These are phyloP conservation scores for Pythium biforme DNA, from an alignment of 352 stramenopile genomes.

Conservation along the genomic window DNA sequence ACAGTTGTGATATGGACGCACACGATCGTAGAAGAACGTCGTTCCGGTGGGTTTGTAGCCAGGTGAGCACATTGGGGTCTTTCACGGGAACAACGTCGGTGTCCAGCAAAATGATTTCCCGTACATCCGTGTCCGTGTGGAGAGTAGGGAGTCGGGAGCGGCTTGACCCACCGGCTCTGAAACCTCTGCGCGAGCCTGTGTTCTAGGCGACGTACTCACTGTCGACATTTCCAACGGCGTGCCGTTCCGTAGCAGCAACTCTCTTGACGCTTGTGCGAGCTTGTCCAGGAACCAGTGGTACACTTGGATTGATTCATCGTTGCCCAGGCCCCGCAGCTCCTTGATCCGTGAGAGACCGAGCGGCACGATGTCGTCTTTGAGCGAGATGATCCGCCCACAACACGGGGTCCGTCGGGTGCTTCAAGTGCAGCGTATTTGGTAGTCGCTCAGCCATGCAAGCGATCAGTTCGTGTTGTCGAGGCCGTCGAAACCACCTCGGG, in stretches of 20 bases:
- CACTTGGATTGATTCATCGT: slow-evolving; percentile 40
- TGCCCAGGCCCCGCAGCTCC: slow-evolving; percentile 44
- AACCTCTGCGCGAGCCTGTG: slow-evolving; percentile 31
- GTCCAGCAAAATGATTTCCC: slow-evolving; percentile 51
- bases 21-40: slow-evolving; percentile 64
- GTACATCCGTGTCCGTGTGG: slow-evolving; percentile 47
- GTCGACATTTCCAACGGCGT: slow-evolving; percentile 57
- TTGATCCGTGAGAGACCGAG: slow-evolving; percentile 61
- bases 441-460: no score
- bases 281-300: slow-evolving; percentile 46
- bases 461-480: no score
- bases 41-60: slow-evolving; percentile 47
- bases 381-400: slow-evolving; percentile 42
- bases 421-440: slow-evolving; percentile 5
- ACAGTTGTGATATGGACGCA: slow-evolving; percentile 32
- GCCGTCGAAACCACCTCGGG: no score
- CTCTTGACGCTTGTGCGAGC: slow-evolving; percentile 31
- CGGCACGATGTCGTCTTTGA: slow-evolving; percentile 48
- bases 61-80: slow-evolving; percentile 34
- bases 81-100: slow-evolving; percentile 49
- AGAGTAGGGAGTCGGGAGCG: slow-evolving; percentile 48
- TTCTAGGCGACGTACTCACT: slow-evolving; percentile 28
- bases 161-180: slow-evolving; percentile 62
- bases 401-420: slow-evolving; percentile 23
- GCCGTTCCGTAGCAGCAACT: slow-evolving; percentile 45